Percentiles rank a stretch among this genome's conserved stretches.
These are phyloP conservation scores for Lyophyllum atratum DNA, from an alignment of 768 basidiomycete species.

Conservation along the genomic window DNA sequence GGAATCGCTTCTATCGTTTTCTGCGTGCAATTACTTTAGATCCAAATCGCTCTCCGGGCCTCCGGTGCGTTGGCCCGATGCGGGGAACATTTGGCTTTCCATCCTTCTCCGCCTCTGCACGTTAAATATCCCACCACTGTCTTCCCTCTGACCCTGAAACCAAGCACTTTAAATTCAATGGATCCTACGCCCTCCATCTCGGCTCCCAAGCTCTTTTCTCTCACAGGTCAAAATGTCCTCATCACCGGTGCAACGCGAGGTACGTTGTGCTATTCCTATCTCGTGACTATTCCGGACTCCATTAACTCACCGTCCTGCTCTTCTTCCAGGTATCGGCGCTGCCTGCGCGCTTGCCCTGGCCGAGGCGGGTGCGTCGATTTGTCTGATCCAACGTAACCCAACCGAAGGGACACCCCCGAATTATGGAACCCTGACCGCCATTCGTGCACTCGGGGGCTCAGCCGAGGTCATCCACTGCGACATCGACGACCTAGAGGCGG, in stretches of 20 bases:
- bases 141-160: neutral
- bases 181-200: conserved; percentile 51
- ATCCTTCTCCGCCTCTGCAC: conserved; percentile 8
- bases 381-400: conserved; percentile 42
- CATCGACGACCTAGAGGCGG: conserved; percentile 40
- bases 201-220: conserved; percentile 63
- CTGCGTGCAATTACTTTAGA: neutral
- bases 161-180: conserved; percentile 35
- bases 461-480: conserved; percentile 41
- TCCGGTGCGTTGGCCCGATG: conserved; percentile 18
- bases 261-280: conserved; percentile 26
- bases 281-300: conserved; percentile 1
- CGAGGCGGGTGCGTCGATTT: conserved; percentile 49
- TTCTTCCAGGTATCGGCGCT: conserved; percentile 46
- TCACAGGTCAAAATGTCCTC: conserved; percentile 67
- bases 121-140: conserved; percentile 6
- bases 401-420: conserved; percentile 22
- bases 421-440: conserved; percentile 31
- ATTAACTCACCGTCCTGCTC: neutral
- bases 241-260: conserved; percentile 83
- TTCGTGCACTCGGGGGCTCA: conserved; percentile 30
- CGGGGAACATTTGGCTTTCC: conserved; percentile 12
- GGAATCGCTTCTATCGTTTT: neutral
- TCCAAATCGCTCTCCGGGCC: conserved; percentile 7
- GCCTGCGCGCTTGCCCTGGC: conserved; percentile 51